phyloP scores from a whole-genome alignment of 352 stramenopile species.

The Phytophthora pinifolia region DNA sequence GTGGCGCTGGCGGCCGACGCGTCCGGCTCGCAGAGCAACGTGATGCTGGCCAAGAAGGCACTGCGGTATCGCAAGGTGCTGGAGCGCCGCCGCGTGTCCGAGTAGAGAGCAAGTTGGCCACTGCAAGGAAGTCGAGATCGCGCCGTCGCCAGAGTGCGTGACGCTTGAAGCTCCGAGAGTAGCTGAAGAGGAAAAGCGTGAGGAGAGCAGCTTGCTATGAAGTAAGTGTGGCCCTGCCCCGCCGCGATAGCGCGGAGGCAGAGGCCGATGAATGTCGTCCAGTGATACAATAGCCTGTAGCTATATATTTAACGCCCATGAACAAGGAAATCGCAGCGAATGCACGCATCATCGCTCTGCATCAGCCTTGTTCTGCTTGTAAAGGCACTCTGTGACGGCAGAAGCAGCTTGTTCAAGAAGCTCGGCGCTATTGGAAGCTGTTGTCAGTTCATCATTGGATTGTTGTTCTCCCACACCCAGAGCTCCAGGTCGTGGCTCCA shows the following conservation, averaged over 20 bases:
- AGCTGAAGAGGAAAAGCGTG: too few species aligned
- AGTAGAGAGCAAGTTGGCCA: constrained; percentile 1
- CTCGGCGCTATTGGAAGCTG: too few species aligned
- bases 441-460: too few species aligned
- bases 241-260: not conserved
- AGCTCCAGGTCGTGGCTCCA: too few species aligned
- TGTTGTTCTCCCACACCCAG: too few species aligned
- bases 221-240: not conserved
- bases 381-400: too few species aligned
- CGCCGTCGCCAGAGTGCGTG: too few species aligned
- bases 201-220: not conserved
- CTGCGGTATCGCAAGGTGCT: constrained; percentile 38
- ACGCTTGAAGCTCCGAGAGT: not conserved
- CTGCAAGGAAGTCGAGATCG: too few species aligned
- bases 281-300: constrained; percentile 22
- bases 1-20: constrained; percentile 19
- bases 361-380: too few species aligned
- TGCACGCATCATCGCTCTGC: not conserved
- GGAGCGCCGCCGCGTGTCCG: constrained; percentile 14
- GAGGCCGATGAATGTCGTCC: constrained; percentile 1
- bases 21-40: constrained; percentile 29
- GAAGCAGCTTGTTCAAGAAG: too few species aligned
- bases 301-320: constrained; percentile 24
- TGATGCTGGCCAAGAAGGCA: constrained; percentile 37
- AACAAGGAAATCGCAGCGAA: constrained; percentile 6